Percentiles rank a stretch among this genome's conserved stretches.
phyloP scores from a whole-genome alignment of 2,329 filamentous ascomycete species.

The Aspergillus melleus region DNA sequence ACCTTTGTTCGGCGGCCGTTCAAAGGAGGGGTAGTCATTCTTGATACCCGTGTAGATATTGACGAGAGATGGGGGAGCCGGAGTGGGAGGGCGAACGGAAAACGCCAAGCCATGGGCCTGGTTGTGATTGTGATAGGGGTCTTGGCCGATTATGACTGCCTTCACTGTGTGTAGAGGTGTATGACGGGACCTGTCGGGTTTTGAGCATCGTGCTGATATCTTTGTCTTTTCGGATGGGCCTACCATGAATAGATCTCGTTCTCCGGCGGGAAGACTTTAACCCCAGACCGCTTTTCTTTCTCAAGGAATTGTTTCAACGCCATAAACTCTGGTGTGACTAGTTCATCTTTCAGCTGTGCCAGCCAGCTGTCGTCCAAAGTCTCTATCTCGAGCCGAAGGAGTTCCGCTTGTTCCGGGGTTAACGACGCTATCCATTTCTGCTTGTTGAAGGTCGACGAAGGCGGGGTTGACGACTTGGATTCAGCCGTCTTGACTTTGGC shows the following conservation, averaged over 20 bases:
- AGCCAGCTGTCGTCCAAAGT: constrained; percentile 93
- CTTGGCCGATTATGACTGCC: constrained; percentile 90
- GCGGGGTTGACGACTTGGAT: constrained; percentile 25
- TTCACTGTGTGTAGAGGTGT: constrained; percentile 88
- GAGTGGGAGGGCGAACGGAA: constrained; percentile 85
- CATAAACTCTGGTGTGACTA: constrained; percentile 76
- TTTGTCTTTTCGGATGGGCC: background rate
- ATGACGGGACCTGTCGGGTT: constrained; percentile 73
- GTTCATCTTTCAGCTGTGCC: constrained; percentile 80
- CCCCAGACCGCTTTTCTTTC: constrained; percentile 69
- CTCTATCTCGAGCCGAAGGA: constrained; percentile 86
- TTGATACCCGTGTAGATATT: constrained; percentile 92
- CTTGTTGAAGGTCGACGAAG: constrained; percentile 71
- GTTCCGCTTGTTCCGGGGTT: constrained; percentile 74
- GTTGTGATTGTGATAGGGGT: constrained; percentile 93
- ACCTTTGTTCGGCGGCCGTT: constrained; percentile 70
- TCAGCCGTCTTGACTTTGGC: constrained; percentile 27
- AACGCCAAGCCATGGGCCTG: constrained; percentile 97
- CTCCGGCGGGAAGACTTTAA: constrained; percentile 82
- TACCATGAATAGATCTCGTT: constrained; percentile 96
- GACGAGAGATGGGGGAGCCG: constrained; percentile 81
- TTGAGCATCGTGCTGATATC: no score
- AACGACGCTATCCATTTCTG: constrained; percentile 81
- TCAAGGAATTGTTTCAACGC: constrained; percentile 85
- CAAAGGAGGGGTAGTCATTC: constrained; percentile 83